phyloP scores from a whole-genome alignment of 2,329 filamentous ascomycete species.

The Pseudogymnoascus sp. region DNA sequence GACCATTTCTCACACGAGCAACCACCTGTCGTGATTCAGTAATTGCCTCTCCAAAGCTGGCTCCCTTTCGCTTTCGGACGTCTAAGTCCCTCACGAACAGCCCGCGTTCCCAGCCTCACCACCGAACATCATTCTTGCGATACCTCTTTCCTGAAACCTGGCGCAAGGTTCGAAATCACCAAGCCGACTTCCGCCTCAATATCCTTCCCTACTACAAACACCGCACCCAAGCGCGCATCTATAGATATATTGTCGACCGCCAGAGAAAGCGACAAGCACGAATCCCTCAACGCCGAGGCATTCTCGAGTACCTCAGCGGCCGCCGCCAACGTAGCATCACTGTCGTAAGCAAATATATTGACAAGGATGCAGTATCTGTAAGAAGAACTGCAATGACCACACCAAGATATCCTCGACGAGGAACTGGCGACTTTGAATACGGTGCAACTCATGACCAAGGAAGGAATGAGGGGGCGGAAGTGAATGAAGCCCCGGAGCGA shows the following conservation, averaged over 20 bases:
- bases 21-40: not conserved
- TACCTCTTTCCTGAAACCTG: constrained; percentile 59
- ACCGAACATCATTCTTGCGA: constrained; percentile 46
- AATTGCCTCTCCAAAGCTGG: not conserved
- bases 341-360: not conserved
- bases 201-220: constrained; percentile 64
- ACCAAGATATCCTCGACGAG: constrained; percentile 21
- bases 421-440: constrained; percentile 14
- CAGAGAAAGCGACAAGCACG: constrained; percentile 47
- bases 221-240: constrained; percentile 66
- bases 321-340: constrained; percentile 24
- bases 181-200: constrained; percentile 65
- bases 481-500: constrained; percentile 40
- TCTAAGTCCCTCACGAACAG: constrained; percentile 2
- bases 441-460: constrained; percentile 13
- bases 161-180: constrained; percentile 54
- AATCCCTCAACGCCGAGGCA: constrained; percentile 36
- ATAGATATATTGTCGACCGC: constrained; percentile 60
- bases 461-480: constrained; percentile 27
- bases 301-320: constrained; percentile 36
- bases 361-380: constrained; percentile 25
- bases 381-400: constrained; percentile 22
- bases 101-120: constrained; percentile 27
- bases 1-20: not conserved
- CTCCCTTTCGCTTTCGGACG: constrained; percentile 5